Conservation (phyloP, 116 monocot genomes). For the Papilionanthe hybrid region DNA sequence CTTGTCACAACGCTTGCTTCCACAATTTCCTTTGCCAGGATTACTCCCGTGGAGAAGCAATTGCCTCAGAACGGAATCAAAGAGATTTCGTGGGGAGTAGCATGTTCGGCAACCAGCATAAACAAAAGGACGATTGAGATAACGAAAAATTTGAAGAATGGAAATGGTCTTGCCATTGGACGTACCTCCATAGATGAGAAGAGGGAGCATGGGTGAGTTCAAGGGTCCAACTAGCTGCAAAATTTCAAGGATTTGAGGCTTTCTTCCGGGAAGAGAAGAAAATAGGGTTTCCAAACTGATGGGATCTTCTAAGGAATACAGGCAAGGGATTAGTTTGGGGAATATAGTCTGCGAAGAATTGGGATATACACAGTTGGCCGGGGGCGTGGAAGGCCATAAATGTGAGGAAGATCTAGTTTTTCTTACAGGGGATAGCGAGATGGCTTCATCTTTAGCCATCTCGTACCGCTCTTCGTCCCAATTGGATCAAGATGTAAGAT, state of each 20-base stretch:
- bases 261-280: slow-evolving; percentile 36
- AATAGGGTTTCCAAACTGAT: slow-evolving; percentile 9
- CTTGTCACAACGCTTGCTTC: slow-evolving; percentile 47
- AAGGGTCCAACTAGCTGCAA: slow-evolving; percentile 7
- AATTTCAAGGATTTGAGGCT: slow-evolving; percentile 19
- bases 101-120: slow-evolving; percentile 59
- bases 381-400: neutral
- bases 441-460: slow-evolving; percentile 4
- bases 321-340: neutral
- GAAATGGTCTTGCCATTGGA: slow-evolving; percentile 72
- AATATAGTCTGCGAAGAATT: neutral
- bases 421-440: neutral
- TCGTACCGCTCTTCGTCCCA: no score
- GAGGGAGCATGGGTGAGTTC: slow-evolving; percentile 41
- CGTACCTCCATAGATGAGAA: slow-evolving; percentile 59
- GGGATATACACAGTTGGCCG: neutral
- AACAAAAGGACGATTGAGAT: slow-evolving; percentile 60
- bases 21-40: slow-evolving; percentile 26
- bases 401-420: slow-evolving; percentile 4
- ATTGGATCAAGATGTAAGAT: no score
- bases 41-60: slow-evolving; percentile 20
- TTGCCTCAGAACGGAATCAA: slow-evolving; percentile 49
- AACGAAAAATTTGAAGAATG: slow-evolving; percentile 44
- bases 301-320: neutral
- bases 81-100: slow-evolving; percentile 49